Conservation (phyloP, 2,329 filamentous ascomycete species). For the Biscogniauxia mediterranea region DNA sequence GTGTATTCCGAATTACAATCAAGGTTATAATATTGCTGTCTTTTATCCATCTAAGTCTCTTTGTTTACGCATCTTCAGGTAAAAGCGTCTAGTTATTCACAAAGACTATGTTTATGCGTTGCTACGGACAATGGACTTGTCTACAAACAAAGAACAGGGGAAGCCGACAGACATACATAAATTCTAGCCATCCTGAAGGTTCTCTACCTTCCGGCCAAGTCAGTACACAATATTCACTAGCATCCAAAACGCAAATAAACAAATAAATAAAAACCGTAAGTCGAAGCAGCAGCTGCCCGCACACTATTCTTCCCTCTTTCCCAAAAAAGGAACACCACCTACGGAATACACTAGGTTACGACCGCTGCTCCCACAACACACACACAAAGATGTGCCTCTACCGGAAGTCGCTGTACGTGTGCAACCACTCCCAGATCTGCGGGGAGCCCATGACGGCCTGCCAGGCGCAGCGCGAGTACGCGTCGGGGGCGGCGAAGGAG, state of each 20-base stretch:
- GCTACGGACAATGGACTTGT: not conserved
- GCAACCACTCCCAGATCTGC: constrained; percentile 26
- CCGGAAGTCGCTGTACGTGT: constrained; percentile 24
- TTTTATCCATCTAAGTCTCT: not conserved
- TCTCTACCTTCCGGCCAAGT: not conserved
- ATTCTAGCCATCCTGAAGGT: not conserved
- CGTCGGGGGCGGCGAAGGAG: constrained; percentile 1
- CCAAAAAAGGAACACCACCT: not conserved
- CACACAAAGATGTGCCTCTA: constrained; percentile 26
- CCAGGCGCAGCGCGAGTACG: constrained; percentile 13
- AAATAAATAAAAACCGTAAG: too few relatives aligned
- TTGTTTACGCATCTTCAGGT: not conserved
- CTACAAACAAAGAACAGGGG: not conserved
- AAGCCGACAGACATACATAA: not conserved
- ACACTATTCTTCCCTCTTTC: not conserved
- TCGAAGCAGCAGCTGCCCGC: too few relatives aligned
- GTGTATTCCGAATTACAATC: not conserved
- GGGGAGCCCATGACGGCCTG: constrained; percentile 16
- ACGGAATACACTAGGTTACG: not conserved
- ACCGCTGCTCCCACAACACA: not conserved
- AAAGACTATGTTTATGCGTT: not conserved
- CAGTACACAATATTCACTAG: too few relatives aligned
- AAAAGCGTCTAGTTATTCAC: not conserved
- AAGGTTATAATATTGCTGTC: not conserved
- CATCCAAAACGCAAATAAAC: too few relatives aligned